Conservation (phyloP, 2,329 filamentous ascomycete genomes). For the Dichotomopilus funicola region DNA sequence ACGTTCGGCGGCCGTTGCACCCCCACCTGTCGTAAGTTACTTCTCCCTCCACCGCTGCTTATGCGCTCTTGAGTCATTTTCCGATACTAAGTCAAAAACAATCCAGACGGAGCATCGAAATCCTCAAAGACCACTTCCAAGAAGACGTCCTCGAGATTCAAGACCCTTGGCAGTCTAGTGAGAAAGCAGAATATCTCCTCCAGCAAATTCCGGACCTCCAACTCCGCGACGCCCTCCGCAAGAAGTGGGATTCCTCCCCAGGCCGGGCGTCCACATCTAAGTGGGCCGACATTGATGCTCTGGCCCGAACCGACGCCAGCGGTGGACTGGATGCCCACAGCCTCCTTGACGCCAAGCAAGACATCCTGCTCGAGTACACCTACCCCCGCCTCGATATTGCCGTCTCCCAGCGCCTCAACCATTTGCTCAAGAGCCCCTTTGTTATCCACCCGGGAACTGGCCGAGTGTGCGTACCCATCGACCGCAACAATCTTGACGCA, state of each 20-base stretch:
- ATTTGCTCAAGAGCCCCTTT: slow-evolving; percentile 95
- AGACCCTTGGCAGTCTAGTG: slow-evolving; percentile 70
- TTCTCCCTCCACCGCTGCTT: background rate
- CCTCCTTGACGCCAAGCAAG: slow-evolving; percentile 85
- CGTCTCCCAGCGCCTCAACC: slow-evolving; percentile 95
- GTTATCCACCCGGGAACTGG: slow-evolving; percentile 94
- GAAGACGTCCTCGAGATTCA: slow-evolving; percentile 75
- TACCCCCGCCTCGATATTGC: slow-evolving; percentile 96
- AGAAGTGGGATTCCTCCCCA: slow-evolving; percentile 85
- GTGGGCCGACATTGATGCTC: slow-evolving; percentile 87
- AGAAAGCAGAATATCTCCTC: slow-evolving; percentile 71
- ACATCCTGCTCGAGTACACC: slow-evolving; percentile 94
- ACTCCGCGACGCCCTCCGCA: slow-evolving; percentile 70
- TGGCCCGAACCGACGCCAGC: slow-evolving; percentile 70
- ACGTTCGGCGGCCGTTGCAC: slow-evolving; percentile 76
- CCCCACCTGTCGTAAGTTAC: slow-evolving; percentile 67
- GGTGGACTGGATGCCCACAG: slow-evolving; percentile 65
- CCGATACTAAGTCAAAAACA: slow-evolving; percentile 10
- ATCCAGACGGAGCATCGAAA: slow-evolving; percentile 68
- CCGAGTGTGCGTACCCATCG: slow-evolving; percentile 90
- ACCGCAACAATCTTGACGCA: slow-evolving; percentile 62
- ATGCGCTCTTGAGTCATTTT: background rate
- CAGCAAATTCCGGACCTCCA: slow-evolving; percentile 75
- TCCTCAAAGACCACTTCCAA: slow-evolving; percentile 79
- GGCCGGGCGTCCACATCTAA: slow-evolving; percentile 70